phyloP scores from a whole-genome alignment of 2,329 filamentous ascomycete species.

The Curvularia lunata region DNA sequence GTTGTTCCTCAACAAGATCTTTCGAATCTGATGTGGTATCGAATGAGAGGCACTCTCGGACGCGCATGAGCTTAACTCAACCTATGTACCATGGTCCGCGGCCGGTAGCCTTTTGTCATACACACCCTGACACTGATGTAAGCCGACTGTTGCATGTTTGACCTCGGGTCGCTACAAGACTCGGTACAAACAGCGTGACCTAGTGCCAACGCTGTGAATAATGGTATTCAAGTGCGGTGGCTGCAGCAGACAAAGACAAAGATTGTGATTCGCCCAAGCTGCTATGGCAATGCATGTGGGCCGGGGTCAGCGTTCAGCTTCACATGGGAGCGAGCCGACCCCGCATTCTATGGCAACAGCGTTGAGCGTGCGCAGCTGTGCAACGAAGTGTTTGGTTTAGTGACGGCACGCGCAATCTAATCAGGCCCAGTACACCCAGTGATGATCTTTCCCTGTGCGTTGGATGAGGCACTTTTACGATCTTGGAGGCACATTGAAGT shows the following conservation, averaged over 20 bases:
- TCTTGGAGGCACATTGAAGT: slow-evolving; percentile 19
- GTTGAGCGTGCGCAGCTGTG: slow-evolving; percentile 1
- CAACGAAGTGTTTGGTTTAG: slow-evolving; percentile 2
- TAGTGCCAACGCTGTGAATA: slow-evolving; percentile 10
- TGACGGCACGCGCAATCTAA: slow-evolving; percentile 5
- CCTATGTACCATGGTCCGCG: slow-evolving; percentile 24
- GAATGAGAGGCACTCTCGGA: not conserved
- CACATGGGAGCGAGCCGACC: slow-evolving; percentile 34
- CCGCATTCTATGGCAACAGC: slow-evolving; percentile 27
- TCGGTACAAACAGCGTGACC: slow-evolving; percentile 7
- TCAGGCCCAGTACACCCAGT: not conserved
- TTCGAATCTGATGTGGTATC: slow-evolving; percentile 1
- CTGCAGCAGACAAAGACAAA: slow-evolving; percentile 4
- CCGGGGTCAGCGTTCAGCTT: slow-evolving; percentile 28
- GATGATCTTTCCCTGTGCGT: no score
- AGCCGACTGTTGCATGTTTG: not conserved
- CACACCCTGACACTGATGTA: slow-evolving; percentile 9
- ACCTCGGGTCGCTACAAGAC: slow-evolving; percentile 4
- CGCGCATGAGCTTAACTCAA: slow-evolving; percentile 2
- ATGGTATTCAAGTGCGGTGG: slow-evolving; percentile 23
- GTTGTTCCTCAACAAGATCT: not conserved
- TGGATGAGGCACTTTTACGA: slow-evolving; percentile 20
- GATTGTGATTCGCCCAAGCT: slow-evolving; percentile 31
- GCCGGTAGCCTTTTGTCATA: slow-evolving; percentile 28
- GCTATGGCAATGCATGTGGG: slow-evolving; percentile 15